Evolutionary conservation across 1,139 yeast genomes (phyloP), one percentile per base, ranked within the genome.

Genomic region (Pichiaceae sp.): DNA sequence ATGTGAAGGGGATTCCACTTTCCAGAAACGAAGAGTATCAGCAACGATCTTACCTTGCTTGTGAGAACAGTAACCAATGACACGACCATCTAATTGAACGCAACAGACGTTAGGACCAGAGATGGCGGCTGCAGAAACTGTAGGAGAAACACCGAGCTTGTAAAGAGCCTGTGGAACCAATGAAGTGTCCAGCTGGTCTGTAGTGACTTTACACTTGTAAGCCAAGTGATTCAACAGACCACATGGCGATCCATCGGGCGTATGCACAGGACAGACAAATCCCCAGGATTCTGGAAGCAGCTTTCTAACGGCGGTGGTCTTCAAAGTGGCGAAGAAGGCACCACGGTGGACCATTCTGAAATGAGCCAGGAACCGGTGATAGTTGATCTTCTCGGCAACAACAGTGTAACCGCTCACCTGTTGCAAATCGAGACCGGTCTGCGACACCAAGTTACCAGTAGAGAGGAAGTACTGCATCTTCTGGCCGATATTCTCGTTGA

Each of bases 211-310:
- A 71, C 99, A 91, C 61, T 85, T 86, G 63, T 91, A 96, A 9
- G 98, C 81, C 67, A 91, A 80, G 68, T 91, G 99, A 63, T 93
- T 93, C 53, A 91, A 70, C 59, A 91, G 70, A 65, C 99, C 99
- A 80, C 99, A 91, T 17, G 99, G 99, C 36, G 97, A 84, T 53
- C 99, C 99, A 82, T 91, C 99, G 3, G 99, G 99, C 14, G 99
- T 91, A 63, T 91, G 98, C 15, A 93, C 98, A 17, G 99, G 98
- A 66, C 99, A 93, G 51, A 93, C 65, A 71, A 91, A 93, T 4
- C 97, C 97, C 99, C 99, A 91, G 1, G 96, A 84, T 63, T 91
- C 99, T 0, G 99, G 99, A 42, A 91, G 71, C 54, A 91, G 70
- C 60, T 91, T 91, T 68, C 99, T 79, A 37, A 91, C 99, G 1